A percentile compares a stretch with the other conserved stretches of the same genome.
phyloP scores from a whole-genome alignment of 495 filamentous ascomycete genomes.

The Talaromyces trachyspermus region DNA sequence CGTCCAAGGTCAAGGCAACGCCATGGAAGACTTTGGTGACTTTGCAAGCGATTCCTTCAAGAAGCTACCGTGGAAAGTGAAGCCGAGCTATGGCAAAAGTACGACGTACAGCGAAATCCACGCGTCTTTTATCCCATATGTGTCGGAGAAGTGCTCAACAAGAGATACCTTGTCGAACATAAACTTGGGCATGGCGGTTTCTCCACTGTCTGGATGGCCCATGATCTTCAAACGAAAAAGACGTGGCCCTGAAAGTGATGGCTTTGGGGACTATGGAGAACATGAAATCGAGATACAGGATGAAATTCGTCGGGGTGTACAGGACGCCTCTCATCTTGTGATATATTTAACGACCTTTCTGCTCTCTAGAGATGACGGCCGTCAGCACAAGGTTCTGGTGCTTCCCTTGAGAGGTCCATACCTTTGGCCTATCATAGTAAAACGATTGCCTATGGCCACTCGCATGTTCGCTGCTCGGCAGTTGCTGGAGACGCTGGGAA shows the following conservation, averaged over 20 bases:
- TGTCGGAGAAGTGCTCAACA: constrained; percentile 32
- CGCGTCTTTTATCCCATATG: constrained; percentile 33
- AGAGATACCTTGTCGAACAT: constrained; percentile 35
- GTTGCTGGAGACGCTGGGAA: constrained; percentile 21
- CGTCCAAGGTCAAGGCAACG: not conserved
- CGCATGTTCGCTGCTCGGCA: constrained; percentile 25
- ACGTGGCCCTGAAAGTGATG: constrained; percentile 25
- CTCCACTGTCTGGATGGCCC: constrained; percentile 31
- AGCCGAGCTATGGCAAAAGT: constrained; percentile 7
- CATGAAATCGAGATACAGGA: constrained; percentile 18
- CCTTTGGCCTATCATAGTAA: constrained; percentile 13
- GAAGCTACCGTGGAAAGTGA: constrained; percentile 7
- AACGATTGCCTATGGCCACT: constrained; percentile 11
- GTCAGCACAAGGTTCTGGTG: constrained; percentile 21
- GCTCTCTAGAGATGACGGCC: constrained; percentile 9
- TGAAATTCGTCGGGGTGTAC: constrained; percentile 18
- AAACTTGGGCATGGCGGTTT: constrained; percentile 48
- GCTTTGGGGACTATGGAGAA: constrained; percentile 13
- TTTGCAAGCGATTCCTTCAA: constrained; percentile 9
- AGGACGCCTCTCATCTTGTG: constrained; percentile 20
- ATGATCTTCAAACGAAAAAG: constrained; percentile 21
- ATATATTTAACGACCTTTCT: constrained; percentile 16
- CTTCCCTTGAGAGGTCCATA: constrained; percentile 22
- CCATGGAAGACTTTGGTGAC: constrained; percentile 12
- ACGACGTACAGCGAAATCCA: constrained; percentile 8